Percentiles rank a stretch among this genome's conserved stretches.
phyloP scores from a whole-genome alignment of 345 rosid species.

The Syzygium aromaticum region DNA sequence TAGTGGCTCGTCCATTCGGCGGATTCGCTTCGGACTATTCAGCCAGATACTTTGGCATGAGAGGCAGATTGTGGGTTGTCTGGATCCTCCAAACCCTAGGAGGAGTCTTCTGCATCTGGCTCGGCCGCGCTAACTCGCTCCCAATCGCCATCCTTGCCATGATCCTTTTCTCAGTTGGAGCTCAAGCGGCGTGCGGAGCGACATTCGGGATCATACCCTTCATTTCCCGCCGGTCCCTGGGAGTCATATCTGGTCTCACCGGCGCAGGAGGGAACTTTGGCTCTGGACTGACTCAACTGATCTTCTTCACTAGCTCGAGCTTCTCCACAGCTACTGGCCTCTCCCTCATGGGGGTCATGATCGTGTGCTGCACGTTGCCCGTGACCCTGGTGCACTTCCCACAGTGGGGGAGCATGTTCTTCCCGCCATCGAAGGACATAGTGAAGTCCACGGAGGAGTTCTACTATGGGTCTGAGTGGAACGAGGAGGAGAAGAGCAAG shows the following conservation, averaged over 20 bases:
- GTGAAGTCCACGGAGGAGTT: slow-evolving; percentile 40
- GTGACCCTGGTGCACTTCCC: slow-evolving; percentile 63
- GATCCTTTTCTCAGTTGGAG: slow-evolving; percentile 71
- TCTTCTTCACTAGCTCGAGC: slow-evolving; percentile 48
- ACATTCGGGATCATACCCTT: slow-evolving; percentile 72
- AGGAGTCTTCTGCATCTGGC: slow-evolving; percentile 68
- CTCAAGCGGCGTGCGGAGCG: slow-evolving; percentile 88
- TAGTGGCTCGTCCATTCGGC: slow-evolving; percentile 74
- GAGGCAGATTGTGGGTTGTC: slow-evolving; percentile 69
- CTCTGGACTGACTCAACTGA: slow-evolving; percentile 62
- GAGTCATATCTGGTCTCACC: slow-evolving; percentile 66
- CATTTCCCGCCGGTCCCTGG: slow-evolving; percentile 63
- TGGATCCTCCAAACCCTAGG: slow-evolving; percentile 76
- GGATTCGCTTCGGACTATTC: slow-evolving; percentile 60
- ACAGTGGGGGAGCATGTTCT: slow-evolving; percentile 78
- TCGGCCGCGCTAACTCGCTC: slow-evolving; percentile 57
- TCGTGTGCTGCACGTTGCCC: slow-evolving; percentile 50
- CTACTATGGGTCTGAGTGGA: slow-evolving; percentile 56
- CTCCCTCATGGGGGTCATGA: slow-evolving; percentile 65
- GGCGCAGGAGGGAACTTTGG: slow-evolving; percentile 83
- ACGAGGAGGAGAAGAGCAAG: slow-evolving; percentile 52
- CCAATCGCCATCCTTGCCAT: slow-evolving; percentile 57
- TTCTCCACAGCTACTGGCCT: slow-evolving; percentile 55
- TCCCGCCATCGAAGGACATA: slow-evolving; percentile 34
- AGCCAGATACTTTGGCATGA: slow-evolving; percentile 58